Base-by-base conservation (phyloP, 116 monocot species). In the Papilionanthe hybrid region DNA sequence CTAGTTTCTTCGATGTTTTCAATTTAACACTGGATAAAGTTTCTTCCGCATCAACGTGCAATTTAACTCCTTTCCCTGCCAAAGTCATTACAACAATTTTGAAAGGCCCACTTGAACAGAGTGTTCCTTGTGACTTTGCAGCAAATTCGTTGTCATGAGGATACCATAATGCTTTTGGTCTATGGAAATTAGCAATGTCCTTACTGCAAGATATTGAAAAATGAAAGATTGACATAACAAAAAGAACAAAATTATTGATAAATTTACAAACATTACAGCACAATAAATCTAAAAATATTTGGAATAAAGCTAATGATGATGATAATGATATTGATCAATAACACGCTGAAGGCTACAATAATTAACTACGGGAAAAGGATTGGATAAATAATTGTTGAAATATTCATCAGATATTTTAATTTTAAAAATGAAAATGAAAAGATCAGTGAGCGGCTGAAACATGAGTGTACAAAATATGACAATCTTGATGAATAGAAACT, bases 101-200 rank as follows among this genome's bases (percentile, higher is more conserved):
- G 79, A 98, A 83, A 18, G 87, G 72, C 73, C 97, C 97, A 86
- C 76, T 55, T 12, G 75, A 76, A 45, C 85, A 78, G 66, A 84
- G 75, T 29, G 56, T 43, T 69, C 88, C 83, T 85, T 90, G 89
- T 42, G 81, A 79, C 83, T 91, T 88, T 13, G 84, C 87, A 79
- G 83, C 79, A 81, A 83, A 32, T 83, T 88, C 83, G 85, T 94
- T 98, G 28, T 92, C 84, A 87, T 82, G 97, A 81, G 97, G 97
- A 79, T 87, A 91, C 97, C 94, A 98, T 63, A 87, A 55, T 45
- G 97, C 92, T 91, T 84, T 94, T 47, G 97, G 97, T 71, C 94
- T 92, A 78, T 94, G 97, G 84, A 98, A 93, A 84, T 94, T 92
- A 41, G 92, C 89, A 66, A 98, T 85, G 55, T 98, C 97, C 85